Evolutionary conservation across 1,284 basidiomycete genomes (phyloP).

Genomic region (Heliocybe sulcata): DNA sequence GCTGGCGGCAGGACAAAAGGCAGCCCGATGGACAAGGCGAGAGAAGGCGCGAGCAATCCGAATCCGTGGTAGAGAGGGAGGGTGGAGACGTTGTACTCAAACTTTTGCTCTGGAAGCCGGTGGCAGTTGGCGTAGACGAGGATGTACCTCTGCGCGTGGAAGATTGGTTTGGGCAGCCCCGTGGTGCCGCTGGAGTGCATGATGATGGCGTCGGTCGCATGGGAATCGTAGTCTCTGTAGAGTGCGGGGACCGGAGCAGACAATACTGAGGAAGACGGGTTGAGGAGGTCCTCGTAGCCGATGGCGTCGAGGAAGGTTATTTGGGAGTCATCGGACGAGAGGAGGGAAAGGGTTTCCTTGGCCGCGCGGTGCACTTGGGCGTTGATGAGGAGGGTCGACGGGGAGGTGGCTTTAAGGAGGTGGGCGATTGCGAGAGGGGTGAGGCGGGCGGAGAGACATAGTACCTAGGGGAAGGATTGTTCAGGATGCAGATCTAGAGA

Average conservation of each 20-base stretch:
- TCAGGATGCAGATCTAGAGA: not conserved
- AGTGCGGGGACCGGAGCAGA: conserved; percentile 16
- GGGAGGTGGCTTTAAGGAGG: conserved; percentile 21
- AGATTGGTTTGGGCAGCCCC: conserved; percentile 30
- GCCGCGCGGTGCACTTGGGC: conserved; percentile 20
- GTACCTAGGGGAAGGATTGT: conserved; percentile 17
- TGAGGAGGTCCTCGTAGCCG: conserved; percentile 17
- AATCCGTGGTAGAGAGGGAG: conserved; percentile 31
- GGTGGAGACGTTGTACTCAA: conserved; percentile 25
- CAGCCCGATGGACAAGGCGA: conserved; percentile 27
- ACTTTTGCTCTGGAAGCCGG: conserved; percentile 21
- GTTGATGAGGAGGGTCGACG: conserved; percentile 22
- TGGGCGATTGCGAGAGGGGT: conserved; percentile 26
- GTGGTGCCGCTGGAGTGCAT: conserved; percentile 32
- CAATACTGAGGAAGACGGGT: conserved; percentile 5
- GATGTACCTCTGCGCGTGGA: conserved; percentile 24
- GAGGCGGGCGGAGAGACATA: conserved; percentile 27
- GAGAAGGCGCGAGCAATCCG: conserved; percentile 25
- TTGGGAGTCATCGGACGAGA: conserved; percentile 6
- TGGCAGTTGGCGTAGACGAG: conserved; percentile 26
- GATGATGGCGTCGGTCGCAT: conserved; percentile 25
- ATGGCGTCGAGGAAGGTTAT: conserved; percentile 16
- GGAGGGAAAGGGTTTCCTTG: conserved; percentile 19
- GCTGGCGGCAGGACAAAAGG: conserved; percentile 26
- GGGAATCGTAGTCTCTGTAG: conserved; percentile 15